Conservation (phyloP, 495 filamentous ascomycete species). For the Delitschia confertaspora region DNA sequence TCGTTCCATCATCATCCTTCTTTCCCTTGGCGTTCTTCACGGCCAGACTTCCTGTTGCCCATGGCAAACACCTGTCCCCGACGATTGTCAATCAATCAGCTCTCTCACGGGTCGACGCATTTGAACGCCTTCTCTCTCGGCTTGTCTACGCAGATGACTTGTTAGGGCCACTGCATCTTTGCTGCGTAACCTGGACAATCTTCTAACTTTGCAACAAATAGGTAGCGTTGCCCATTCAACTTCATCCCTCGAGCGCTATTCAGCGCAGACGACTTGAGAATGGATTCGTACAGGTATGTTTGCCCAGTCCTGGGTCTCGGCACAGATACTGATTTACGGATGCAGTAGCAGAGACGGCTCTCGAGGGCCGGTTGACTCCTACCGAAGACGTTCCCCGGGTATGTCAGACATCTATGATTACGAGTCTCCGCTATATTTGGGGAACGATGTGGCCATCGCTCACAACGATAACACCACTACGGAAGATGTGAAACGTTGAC, state of each 20-base stretch:
- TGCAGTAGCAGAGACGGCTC: slow-evolving; percentile 17
- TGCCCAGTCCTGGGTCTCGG: background rate
- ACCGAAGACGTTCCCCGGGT: slow-evolving; percentile 33
- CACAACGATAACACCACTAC: too few relatives aligned
- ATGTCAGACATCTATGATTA: too few relatives aligned
- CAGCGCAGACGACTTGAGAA: background rate
- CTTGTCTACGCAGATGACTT: slow-evolving; percentile 10
- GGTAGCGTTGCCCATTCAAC: background rate
- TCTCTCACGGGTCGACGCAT: slow-evolving; percentile 11
- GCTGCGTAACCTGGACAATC: background rate
- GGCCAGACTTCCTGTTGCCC: too few relatives aligned
- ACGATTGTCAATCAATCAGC: slow-evolving; percentile 23
- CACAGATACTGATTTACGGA: background rate
- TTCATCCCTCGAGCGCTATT: background rate
- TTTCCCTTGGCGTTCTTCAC: slow-evolving; percentile 22
- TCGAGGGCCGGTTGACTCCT: slow-evolving; percentile 24
- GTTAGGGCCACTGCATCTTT: slow-evolving; percentile 1
- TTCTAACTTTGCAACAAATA: background rate
- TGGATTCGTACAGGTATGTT: slow-evolving; percentile 29
- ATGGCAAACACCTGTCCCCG: slow-evolving; percentile 30
- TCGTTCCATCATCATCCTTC: slow-evolving; percentile 12
- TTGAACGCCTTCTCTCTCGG: slow-evolving; percentile 1
- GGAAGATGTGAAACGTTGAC: too few relatives aligned
- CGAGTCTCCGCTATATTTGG: too few relatives aligned
- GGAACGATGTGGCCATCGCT: too few relatives aligned